phyloP scores from a whole-genome alignment of 108 stramenopile species.

The Heterococcus sp. region DNA sequence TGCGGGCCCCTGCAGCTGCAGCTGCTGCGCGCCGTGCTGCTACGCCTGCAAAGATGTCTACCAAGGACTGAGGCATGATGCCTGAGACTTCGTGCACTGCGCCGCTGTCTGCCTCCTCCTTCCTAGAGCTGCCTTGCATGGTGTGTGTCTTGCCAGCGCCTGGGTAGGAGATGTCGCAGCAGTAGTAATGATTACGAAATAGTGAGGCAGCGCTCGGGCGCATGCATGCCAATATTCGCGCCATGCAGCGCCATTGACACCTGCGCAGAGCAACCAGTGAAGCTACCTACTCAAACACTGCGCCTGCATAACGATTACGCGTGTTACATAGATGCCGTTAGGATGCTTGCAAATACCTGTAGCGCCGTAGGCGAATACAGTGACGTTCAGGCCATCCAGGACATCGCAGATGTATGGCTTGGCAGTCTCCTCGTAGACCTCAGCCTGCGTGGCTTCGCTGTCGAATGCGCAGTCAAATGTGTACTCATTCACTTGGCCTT shows the following conservation, averaged over 20 bases:
- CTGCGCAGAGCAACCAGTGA: too few species aligned
- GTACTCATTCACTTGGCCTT: not conserved
- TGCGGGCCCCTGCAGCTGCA: not conserved
- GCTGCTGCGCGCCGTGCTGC: not conserved
- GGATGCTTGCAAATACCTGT: too few species aligned
- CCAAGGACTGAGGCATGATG: not conserved
- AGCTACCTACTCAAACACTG: too few species aligned
- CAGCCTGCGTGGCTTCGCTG: not conserved
- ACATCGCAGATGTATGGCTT: not conserved
- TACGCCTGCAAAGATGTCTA: not conserved
- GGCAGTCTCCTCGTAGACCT: not conserved
- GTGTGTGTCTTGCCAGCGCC: slow-evolving; percentile 25
- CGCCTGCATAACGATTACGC: too few species aligned
- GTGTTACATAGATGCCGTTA: too few species aligned
- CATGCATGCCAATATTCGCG: too few species aligned
- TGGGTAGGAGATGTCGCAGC: too few species aligned
- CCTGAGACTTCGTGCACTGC: not conserved
- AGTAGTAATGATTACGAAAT: too few species aligned
- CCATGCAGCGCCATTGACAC: too few species aligned
- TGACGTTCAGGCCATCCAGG: not conserved
- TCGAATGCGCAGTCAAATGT: not conserved
- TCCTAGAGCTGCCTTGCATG: slow-evolving; percentile 37
- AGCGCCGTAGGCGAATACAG: slow-evolving; percentile 35
- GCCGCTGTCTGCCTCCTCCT: too few species aligned
- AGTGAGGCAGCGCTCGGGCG: too few species aligned